Conservation (phyloP, 768 basidiomycete genomes). For the Amanita phalloides region DNA sequence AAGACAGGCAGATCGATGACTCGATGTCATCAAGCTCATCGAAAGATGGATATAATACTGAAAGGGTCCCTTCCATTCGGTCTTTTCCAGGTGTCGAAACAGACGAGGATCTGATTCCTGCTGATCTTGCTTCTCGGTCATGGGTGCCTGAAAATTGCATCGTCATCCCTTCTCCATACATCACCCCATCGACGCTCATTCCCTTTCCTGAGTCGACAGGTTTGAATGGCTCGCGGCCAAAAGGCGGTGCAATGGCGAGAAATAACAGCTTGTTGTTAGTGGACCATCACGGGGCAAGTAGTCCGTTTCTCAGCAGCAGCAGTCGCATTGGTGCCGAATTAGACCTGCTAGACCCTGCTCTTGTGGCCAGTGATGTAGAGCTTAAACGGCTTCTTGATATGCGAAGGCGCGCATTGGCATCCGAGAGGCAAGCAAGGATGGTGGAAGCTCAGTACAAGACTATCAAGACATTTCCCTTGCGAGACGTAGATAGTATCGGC, state of each 20-base stretch:
- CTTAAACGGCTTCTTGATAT: conserved; percentile 2
- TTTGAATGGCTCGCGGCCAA: not conserved
- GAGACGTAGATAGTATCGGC: not conserved
- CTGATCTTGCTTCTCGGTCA: conserved; percentile 7
- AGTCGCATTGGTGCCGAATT: not conserved
- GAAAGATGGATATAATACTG: not conserved
- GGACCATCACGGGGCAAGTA: not conserved
- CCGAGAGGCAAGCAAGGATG: conserved; percentile 4
- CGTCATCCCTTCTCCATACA: conserved; percentile 5
- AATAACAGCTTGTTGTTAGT: not conserved
- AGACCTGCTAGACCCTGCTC: conserved; percentile 1
- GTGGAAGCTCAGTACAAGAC: conserved; percentile 5
- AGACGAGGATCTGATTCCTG: conserved; percentile 30
- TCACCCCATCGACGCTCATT: conserved; percentile 3
- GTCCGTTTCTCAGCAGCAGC: not conserved
- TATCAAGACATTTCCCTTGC: not conserved
- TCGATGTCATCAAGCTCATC: not conserved
- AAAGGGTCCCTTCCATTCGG: conserved; percentile 14
- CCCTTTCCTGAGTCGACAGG: not conserved
- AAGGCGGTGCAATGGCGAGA: not conserved
- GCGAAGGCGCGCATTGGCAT: conserved; percentile 1
- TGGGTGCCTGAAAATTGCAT: conserved; percentile 3
- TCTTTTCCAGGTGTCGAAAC: conserved; percentile 33
- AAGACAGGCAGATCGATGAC: not conserved
- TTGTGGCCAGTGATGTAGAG: conserved; percentile 2